Evolutionary conservation across 495 filamentous ascomycete species (phyloP), one percentile per base, ranked within the genome.

Genomic region (Trichoderma orchidacearum): DNA sequence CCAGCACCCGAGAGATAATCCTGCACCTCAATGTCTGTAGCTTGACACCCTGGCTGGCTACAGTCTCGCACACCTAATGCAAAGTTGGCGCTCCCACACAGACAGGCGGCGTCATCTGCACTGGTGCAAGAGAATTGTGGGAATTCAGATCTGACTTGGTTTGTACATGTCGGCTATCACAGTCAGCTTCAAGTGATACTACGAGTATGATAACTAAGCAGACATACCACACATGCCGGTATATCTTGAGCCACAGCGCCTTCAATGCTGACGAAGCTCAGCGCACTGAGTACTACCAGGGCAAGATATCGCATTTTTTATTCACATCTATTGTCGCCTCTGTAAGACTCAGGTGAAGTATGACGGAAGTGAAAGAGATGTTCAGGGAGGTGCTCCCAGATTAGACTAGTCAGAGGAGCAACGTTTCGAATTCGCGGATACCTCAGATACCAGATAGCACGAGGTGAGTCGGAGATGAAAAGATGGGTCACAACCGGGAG

Each of bases 81-180:
- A 32, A 58, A 66, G 21, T 63, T 56, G 17, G 32, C 41, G 3
- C 62, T 62, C 32, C 48, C 18, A 59, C 69, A 72, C 15, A 72
- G 38, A 45, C 69, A 72, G 25, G 36, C 29, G 3, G 28, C 28
- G 12, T 53, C 51, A 18, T 53, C 28, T 18, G 51, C 51, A 53
- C 28, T 30, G 17, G 21, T 25, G n/a, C 51, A 53, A 15, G 12
- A 12, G 9, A 15, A 53, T 8, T 53, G 29, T 3, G 51, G 5
- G 27, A 53, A 53, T 53, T 53, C 5, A 17, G 6, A 5, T 34
- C 27, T 53, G 27, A 53, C 51, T 23, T 30, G 15, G 28, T 53
- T 25, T 9, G 28, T 23, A 36, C 53, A 55, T 11, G 31, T 27
- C 8, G 23, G n/a, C 31, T 34, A 31, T 34, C 2, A 38, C 17